A percentile compares a stretch with the other conserved stretches of the same genome.
These are phyloP conservation scores for Berberis thunbergii DNA, from an alignment of 164 flowering plant genomes.

Conservation along the genomic window DNA sequence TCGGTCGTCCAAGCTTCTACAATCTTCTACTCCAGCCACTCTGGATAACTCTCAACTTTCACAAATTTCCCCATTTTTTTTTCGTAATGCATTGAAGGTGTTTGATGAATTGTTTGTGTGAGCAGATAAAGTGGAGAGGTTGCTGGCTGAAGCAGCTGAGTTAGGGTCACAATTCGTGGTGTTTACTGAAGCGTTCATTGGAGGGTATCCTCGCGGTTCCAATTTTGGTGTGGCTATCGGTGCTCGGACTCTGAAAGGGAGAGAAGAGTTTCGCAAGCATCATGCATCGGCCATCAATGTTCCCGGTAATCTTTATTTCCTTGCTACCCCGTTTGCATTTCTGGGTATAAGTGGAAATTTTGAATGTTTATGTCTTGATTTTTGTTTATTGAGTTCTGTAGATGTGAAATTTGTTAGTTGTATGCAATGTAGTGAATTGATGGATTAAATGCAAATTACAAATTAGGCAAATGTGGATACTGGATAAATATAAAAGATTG, in stretches of 20 bases:
- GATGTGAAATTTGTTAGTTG: too few species aligned
- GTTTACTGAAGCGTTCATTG: slow-evolving; percentile 93
- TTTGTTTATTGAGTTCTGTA: too few species aligned
- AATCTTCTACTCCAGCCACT: slow-evolving; percentile 82
- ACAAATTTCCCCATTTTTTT: neutral
- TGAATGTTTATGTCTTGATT: too few species aligned
- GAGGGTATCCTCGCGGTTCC: slow-evolving; percentile 93
- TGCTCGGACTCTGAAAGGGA: slow-evolving; percentile 60
- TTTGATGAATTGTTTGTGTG: neutral
- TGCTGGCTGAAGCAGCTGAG: slow-evolving; percentile 76
- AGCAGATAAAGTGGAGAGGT: slow-evolving; percentile 87
- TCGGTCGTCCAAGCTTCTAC: slow-evolving; percentile 88
- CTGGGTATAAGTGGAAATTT: too few species aligned
- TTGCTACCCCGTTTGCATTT: too few species aligned
- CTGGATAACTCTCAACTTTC: slow-evolving; percentile 25
- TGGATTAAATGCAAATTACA: too few species aligned
- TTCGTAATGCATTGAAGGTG: neutral
- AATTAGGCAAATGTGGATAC: too few species aligned
- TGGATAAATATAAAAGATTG: too few species aligned
- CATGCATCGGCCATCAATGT: slow-evolving; percentile 94
- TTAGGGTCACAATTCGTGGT: slow-evolving; percentile 79
- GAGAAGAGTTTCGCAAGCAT: slow-evolving; percentile 75
- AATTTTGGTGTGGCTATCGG: slow-evolving; percentile 66
- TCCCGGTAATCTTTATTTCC: slow-evolving; percentile 38
- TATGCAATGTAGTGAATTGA: too few species aligned